Evolutionary conservation across 2,329 filamentous ascomycete species (phyloP), one percentile per base, ranked within the genome.

Genomic region (Triangularia verruculosa): DNA sequence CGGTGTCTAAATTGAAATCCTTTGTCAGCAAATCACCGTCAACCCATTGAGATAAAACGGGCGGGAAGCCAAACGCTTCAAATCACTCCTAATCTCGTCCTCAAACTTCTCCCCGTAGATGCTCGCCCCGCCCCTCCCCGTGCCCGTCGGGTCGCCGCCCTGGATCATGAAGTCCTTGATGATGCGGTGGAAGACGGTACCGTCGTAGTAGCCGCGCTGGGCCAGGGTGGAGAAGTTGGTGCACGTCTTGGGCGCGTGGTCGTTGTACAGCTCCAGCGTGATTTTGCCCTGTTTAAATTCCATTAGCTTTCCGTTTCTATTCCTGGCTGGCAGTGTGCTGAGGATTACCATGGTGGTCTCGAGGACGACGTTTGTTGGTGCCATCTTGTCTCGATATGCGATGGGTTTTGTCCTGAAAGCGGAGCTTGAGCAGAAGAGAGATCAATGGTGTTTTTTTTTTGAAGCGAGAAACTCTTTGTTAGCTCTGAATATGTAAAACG

Each of bases 91-190:
- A 71, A 98, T 94, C 82, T 99, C 95, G 79, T 99, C 95, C 66
- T 89, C 92, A 76, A 98, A 98, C 74, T 92, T 94, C 58, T 93
- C 91, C 72, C 94, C 95, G 78, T 92, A 98, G 79, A 97, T 96
- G 66, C 89, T 93, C 63, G 83, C 83, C 63, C 95, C 95, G 71
- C 95, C 95, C 64, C 93, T 88, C 59, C 95, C 95, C 1, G 93
- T 97, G 65, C 93, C 94, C 0, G 94, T 97, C 1, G 94, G 94
- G 76, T 99, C 95, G 64, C 94, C 93, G 66, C 90, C 91, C 80
- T 98, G 94, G 63, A 96, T 84, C 94, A 99, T 98, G 82, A 99
- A 99, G 78, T 92, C 87, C 59, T 92, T 88, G 73, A 99, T 98
- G 71, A 98, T 89, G 75, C 95, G 93, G 82, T 98, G 95, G 83